Base-by-base conservation (phyloP, 2,329 filamentous ascomycete species). In the Colletotrichum siamense region DNA sequence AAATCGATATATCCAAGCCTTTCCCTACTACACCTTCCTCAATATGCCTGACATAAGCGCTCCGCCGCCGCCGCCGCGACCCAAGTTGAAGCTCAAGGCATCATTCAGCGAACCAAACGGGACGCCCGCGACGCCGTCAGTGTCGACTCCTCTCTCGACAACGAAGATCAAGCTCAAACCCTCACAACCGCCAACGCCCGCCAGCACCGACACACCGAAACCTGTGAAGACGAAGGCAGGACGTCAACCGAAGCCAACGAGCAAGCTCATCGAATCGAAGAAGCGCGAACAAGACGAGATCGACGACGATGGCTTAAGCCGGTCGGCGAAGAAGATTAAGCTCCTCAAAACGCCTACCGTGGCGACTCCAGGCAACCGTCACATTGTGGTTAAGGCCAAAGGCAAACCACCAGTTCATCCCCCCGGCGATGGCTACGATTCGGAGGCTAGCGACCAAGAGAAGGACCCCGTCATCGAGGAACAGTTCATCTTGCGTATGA, bases 391-490 rank as follows among this genome's bases (percentile, higher is more conserved):
- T 73, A 94, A 92, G 81, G 88, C 92, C 65, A 92, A 93, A 79
- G 94, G 93, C n/a, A 91, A 92, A 78, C 89, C 91, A 2, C 94
- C 95, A 8, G 88, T 91, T 36, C 91, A 95, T 78, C 92, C 93
- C 7, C 91, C 92, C 2, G 97, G 97, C 68, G 95, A 98, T 72
- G 97, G 96, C 9, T 99, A 99, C 85, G 97, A 99, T 83, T 98
- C 96, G 5, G 97, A 99, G 84, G 95, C 96, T 15, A 97, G 96
- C 71, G 97, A 99, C 82, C 92, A 94, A 16, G 97, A 99, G 84
- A 85, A 88, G 12, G 97, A 99, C 81, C 97, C 97, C 1, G 91
- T 94, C 2, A 95, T 98, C 77, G 96, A 99, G 84, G 94, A 96
- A 81, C 94, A 98, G 78, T 95, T 99, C 79, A 90, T 99, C 10